Conservation (phyloP, 345 rosid genomes). For the Corchorus capsularis region DNA sequence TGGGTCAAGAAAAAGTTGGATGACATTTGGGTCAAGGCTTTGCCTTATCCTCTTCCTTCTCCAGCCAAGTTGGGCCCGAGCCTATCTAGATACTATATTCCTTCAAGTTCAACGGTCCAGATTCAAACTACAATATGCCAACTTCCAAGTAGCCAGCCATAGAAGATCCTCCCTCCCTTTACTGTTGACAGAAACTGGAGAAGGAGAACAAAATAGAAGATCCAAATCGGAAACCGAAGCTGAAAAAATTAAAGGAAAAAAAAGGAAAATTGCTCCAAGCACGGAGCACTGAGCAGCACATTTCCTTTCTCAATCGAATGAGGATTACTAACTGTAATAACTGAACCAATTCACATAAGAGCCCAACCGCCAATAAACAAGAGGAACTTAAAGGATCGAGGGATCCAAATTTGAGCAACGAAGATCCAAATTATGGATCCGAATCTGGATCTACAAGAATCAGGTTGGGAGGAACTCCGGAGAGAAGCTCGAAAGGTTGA, state of each 20-base stretch:
- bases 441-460: slow-evolving; percentile 84
- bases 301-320: slow-evolving; percentile 1
- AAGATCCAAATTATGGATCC: slow-evolving; percentile 68
- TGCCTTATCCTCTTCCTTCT: not conserved
- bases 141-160: not conserved
- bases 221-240: not conserved
- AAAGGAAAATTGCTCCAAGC: not conserved
- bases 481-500: slow-evolving; percentile 91
- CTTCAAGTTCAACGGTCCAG: slow-evolving; percentile 6
- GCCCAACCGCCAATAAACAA: not conserved
- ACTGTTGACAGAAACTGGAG: not conserved
- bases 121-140: not conserved
- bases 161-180: not conserved
- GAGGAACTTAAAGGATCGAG: not conserved
- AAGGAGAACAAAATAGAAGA: not conserved
- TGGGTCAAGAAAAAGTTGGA: not conserved
- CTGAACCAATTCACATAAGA: slow-evolving; percentile 13
- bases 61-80: not conserved
- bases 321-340: slow-evolving; percentile 8
- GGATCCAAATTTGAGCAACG: slow-evolving; percentile 29
- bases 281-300: not conserved
- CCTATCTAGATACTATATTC: not conserved
- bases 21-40: not conserved
- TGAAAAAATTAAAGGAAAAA: not conserved
- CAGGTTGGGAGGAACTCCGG: slow-evolving; percentile 97